These are phyloP conservation scores for Nasturtium officinale DNA, from an alignment of 345 rosid genomes.

Conservation along the genomic window DNA sequence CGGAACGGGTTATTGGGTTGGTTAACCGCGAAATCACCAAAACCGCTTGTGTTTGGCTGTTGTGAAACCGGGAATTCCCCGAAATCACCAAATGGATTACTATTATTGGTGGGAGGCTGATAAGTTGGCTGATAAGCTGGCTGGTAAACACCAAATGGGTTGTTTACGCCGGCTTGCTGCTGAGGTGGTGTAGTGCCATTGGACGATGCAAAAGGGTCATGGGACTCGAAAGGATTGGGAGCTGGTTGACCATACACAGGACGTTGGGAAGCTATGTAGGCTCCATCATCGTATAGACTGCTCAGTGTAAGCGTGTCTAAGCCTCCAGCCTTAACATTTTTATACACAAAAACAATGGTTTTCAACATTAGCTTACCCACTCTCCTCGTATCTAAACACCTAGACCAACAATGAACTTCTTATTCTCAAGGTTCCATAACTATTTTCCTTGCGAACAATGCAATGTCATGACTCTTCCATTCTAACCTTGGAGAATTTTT, in stretches of 20 bases:
- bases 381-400: neutral
- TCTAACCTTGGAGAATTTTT: neutral
- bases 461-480: neutral
- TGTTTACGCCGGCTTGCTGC: conserved; percentile 43
- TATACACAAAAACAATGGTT: neutral
- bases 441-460: neutral
- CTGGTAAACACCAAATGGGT: conserved; percentile 81
- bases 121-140: conserved; percentile 50
- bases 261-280: conserved; percentile 81
- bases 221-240: conserved; percentile 87
- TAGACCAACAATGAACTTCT: neutral
- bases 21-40: conserved; percentile 44
- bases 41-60: conserved; percentile 38
- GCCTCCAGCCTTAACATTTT: conserved; percentile 79
- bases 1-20: conserved; percentile 43
- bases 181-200: conserved; percentile 55
- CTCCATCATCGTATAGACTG: conserved; percentile 85
- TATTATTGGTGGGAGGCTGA: conserved; percentile 35
- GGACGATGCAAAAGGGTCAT: conserved; percentile 69
- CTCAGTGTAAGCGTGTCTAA: conserved; percentile 81
- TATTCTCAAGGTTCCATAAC: neutral
- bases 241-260: conserved; percentile 81
- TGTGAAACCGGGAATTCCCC: conserved; percentile 40
- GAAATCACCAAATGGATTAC: conserved; percentile 78
- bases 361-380: neutral